A percentile compares a stretch with the other conserved stretches of the same genome.
Conservation (phyloP, 1,284 basidiomycete genomes). For the Pulchroboletus neoregius region DNA sequence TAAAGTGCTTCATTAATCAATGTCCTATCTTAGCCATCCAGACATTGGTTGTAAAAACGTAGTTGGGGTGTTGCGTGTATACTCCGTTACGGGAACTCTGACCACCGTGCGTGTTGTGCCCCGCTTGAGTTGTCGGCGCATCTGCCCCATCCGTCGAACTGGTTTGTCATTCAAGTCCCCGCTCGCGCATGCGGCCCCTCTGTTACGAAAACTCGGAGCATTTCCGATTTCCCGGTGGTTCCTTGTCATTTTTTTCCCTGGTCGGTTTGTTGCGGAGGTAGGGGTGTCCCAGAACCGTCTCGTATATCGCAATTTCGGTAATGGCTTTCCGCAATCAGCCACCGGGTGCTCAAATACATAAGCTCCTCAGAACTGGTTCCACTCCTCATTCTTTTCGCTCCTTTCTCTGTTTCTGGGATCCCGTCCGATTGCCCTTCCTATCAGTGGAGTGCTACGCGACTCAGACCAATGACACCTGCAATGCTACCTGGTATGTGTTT, state of each 20-base stretch:
- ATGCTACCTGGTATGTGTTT: slow-evolving; percentile 27
- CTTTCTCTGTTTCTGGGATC: background rate
- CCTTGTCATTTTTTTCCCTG: background rate
- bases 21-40: too few species aligned
- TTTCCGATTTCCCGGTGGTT: slow-evolving; percentile 9
- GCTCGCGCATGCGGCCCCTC: slow-evolving; percentile 5
- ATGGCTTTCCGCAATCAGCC: slow-evolving; percentile 22
- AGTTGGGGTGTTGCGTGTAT: too few species aligned
- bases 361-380: slow-evolving; percentile 5
- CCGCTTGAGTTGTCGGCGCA: too few species aligned
- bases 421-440: slow-evolving; percentile 1
- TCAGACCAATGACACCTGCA: slow-evolving; percentile 24
- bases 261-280: slow-evolving; percentile 3
- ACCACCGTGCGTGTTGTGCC: too few species aligned
- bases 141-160: too few species aligned
- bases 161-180: too few species aligned
- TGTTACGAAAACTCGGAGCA: slow-evolving; percentile 16
- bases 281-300: slow-evolving; percentile 1
- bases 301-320: slow-evolving; percentile 7
- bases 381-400: background rate
- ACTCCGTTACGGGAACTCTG: too few species aligned
- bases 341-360: slow-evolving; percentile 27
- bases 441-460: slow-evolving; percentile 1
- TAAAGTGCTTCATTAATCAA: too few species aligned
- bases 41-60: too few species aligned